Conservation (phyloP, 129 eudicot species). For the Scalesia atractyloides region DNA sequence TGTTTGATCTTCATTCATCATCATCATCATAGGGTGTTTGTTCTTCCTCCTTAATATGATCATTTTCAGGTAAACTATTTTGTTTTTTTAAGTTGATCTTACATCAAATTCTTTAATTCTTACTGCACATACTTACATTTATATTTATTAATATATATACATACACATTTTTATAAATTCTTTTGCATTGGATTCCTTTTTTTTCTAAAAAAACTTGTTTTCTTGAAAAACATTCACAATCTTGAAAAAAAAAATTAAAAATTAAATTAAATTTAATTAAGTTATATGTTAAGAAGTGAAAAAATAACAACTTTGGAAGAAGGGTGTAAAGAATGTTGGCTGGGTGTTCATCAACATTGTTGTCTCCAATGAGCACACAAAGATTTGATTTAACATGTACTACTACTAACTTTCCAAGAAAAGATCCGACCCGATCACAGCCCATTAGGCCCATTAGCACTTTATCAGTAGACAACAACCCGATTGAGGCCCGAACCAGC, state of each 20-base stretch:
- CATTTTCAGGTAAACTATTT: constrained; percentile 42
- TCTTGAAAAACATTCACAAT: constrained; percentile 27
- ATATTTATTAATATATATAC: constrained; percentile 44
- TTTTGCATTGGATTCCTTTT: constrained; percentile 79
- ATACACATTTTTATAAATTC: constrained; percentile 29
- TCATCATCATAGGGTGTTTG: not conserved
- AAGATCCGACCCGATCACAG: constrained; percentile 55
- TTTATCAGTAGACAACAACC: constrained; percentile 54
- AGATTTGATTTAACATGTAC: constrained; percentile 84
- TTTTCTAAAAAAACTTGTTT: constrained; percentile 2
- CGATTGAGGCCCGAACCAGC: constrained; percentile 51
- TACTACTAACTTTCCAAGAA: constrained; percentile 54
- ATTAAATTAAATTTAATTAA: constrained; percentile 20
- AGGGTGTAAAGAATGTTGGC: constrained; percentile 85
- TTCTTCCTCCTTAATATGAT: constrained; percentile 48
- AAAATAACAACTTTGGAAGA: constrained; percentile 37
- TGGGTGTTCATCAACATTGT: constrained; percentile 84
- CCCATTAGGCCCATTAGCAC: constrained; percentile 56
- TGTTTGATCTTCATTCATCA: not conserved
- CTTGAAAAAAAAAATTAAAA: constrained; percentile 19
- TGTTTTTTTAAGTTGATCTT: constrained; percentile 19
- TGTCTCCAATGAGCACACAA: constrained; percentile 92
- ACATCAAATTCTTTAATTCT: constrained; percentile 61
- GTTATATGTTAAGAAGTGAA: constrained; percentile 31
- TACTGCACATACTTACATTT: constrained; percentile 69